phyloP scores from a whole-genome alignment of 2,329 filamentous ascomycete species.

The Stachybotrys elegans region DNA sequence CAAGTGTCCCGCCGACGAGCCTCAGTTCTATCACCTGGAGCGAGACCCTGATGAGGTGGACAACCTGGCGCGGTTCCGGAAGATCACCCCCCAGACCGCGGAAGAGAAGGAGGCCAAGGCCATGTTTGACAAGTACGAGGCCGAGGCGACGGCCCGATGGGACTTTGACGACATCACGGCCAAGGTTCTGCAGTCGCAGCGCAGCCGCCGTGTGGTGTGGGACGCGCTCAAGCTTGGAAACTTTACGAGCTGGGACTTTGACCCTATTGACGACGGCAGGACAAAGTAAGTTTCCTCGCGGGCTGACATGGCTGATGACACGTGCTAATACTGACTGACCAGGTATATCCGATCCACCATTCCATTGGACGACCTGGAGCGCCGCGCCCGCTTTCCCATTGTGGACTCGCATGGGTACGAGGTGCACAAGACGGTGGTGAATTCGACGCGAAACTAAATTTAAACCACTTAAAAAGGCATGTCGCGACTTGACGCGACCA shows the following conservation, averaged over 20 bases:
- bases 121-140: conserved; percentile 61
- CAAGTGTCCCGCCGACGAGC: conserved; percentile 75
- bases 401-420: conserved; percentile 52
- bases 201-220: conserved; percentile 74
- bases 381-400: conserved; percentile 66
- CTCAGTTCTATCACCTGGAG: conserved; percentile 77
- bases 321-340: conserved; percentile 9
- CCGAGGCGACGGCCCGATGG: conserved; percentile 73
- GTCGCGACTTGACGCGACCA: too few relatives aligned
- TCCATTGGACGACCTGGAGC: conserved; percentile 74
- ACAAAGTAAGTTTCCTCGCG: conserved; percentile 56
- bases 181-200: conserved; percentile 71
- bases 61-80: conserved; percentile 57
- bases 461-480: too few relatives aligned
- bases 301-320: too few relatives aligned
- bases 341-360: conserved; percentile 85
- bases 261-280: conserved; percentile 65
- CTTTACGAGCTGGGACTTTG: conserved; percentile 81
- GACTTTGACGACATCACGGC: conserved; percentile 73
- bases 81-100: conserved; percentile 30
- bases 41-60: conserved; percentile 71
- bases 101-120: conserved; percentile 41
- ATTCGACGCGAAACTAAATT: conserved; percentile 25
- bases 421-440: conserved; percentile 32
- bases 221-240: conserved; percentile 69